Conservation (phyloP, 352 stramenopile genomes). For the Phytophthora tubulina region DNA sequence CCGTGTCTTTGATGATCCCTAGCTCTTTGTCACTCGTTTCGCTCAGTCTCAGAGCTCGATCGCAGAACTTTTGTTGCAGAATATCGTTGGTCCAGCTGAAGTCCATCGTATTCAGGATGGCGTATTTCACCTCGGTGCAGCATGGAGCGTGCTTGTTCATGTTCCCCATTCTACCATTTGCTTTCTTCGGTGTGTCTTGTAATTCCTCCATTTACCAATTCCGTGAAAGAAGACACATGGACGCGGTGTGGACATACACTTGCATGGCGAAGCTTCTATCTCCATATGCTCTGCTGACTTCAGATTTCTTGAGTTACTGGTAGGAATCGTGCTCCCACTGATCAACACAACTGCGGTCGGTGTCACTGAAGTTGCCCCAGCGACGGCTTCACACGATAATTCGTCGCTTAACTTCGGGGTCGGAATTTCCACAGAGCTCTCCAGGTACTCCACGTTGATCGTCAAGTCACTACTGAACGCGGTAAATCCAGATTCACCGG, state of each 20-base stretch:
- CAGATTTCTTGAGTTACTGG: constrained; percentile 18
- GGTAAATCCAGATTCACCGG: constrained; percentile 28
- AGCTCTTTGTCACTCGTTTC: background rate
- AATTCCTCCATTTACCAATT: constrained; percentile 32
- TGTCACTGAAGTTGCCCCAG: constrained; percentile 6
- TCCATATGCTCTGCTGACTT: constrained; percentile 23
- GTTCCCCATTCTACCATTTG: constrained; percentile 16
- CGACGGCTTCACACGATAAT: constrained; percentile 7
- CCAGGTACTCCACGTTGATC: constrained; percentile 39
- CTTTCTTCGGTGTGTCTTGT: constrained; percentile 23
- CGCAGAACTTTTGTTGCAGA: constrained; percentile 50
- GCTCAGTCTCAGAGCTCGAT: constrained; percentile 31
- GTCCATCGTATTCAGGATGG: constrained; percentile 56
- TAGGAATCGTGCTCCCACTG: constrained; percentile 13
- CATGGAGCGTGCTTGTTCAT: constrained; percentile 29
- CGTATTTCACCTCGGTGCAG: constrained; percentile 48
- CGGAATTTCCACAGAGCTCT: constrained; percentile 10
- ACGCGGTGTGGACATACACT: constrained; percentile 33
- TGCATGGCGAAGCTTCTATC: constrained; percentile 16
- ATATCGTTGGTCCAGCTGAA: constrained; percentile 49
- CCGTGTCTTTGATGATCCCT: constrained; percentile 40
- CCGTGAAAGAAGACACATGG: constrained; percentile 40
- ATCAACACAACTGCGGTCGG: constrained; percentile 25
- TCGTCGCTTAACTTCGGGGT: constrained; percentile 3
- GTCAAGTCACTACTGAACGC: constrained; percentile 38